Percentiles rank a stretch among this genome's conserved stretches.
Conservation (phyloP, 1,284 basidiomycete species). For the Sanghuangporus weigelae region DNA sequence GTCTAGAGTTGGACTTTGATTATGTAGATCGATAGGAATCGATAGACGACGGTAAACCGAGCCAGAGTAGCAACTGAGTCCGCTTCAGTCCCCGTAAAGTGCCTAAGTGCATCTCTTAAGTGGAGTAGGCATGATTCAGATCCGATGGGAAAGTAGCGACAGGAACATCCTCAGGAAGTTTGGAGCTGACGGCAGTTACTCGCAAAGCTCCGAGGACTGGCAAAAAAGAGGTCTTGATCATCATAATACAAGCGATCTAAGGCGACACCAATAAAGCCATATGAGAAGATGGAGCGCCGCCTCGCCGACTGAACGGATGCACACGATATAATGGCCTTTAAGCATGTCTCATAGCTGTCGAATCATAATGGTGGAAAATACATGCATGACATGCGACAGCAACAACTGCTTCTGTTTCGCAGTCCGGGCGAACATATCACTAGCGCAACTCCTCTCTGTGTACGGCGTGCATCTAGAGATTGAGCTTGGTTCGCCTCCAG, state of each 20-base stretch:
- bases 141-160: too few species aligned
- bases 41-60: neutral
- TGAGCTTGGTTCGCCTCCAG: conserved; percentile 94
- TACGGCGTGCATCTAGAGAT: conserved; percentile 56
- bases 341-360: conserved; percentile 16
- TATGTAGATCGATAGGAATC: neutral
- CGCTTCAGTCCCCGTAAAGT: too few species aligned
- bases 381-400: conserved; percentile 16
- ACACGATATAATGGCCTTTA: conserved; percentile 1
- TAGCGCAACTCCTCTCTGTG: neutral
- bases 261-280: neutral
- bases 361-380: conserved; percentile 2
- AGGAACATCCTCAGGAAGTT: too few species aligned
- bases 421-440: neutral
- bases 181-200: too few species aligned
- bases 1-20: too few species aligned
- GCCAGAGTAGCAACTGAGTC: too few species aligned
- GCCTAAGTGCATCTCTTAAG: too few species aligned
- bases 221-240: too few species aligned
- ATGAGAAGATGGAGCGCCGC: neutral
- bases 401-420: neutral
- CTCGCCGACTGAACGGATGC: neutral
- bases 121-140: too few species aligned
- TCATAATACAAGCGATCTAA: neutral
- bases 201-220: too few species aligned